Percentiles rank a stretch among this genome's conserved stretches.
phyloP scores from a whole-genome alignment of 148 eudicot genomes.

The Rhododendron mucronatum region DNA sequence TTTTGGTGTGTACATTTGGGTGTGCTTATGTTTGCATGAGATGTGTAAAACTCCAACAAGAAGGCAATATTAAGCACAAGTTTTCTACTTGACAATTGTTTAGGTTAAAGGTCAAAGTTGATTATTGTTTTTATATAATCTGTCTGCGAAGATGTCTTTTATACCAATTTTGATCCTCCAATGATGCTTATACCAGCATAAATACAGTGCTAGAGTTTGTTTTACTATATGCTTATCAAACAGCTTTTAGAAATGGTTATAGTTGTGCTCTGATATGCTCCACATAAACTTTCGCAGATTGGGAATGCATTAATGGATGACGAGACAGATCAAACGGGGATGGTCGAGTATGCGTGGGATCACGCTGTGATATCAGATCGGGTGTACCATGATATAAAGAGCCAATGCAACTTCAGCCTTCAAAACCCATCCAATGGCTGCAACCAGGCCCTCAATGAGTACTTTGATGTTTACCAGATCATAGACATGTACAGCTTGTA shows the following conservation, averaged over 20 bases:
- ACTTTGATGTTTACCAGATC: slow-evolving; percentile 60
- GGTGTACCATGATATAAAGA: slow-evolving; percentile 41
- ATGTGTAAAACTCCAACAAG: too few relatives aligned
- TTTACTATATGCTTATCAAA: background rate
- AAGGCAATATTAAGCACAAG: too few relatives aligned
- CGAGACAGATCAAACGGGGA: slow-evolving; percentile 74
- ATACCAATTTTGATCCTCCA: too few relatives aligned
- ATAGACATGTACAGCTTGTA: slow-evolving; percentile 94
- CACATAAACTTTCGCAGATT: slow-evolving; percentile 32
- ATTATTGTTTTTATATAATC: too few relatives aligned
- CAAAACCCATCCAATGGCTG: slow-evolving; percentile 25
- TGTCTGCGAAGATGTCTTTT: background rate
- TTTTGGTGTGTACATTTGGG: too few relatives aligned
- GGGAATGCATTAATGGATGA: slow-evolving; percentile 80
- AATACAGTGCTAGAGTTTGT: background rate
- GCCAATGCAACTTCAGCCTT: slow-evolving; percentile 48
- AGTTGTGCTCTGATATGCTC: background rate
- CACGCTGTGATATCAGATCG: slow-evolving; percentile 81
- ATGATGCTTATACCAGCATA: too few relatives aligned
- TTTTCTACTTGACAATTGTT: too few relatives aligned
- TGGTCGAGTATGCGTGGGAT: slow-evolving; percentile 85
- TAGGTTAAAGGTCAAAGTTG: too few relatives aligned
- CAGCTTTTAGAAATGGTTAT: background rate
- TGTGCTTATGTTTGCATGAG: too few relatives aligned
- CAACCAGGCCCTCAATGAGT: slow-evolving; percentile 32